Conservation (phyloP, 352 stramenopile genomes). For the Phytophthora nicotianae region DNA sequence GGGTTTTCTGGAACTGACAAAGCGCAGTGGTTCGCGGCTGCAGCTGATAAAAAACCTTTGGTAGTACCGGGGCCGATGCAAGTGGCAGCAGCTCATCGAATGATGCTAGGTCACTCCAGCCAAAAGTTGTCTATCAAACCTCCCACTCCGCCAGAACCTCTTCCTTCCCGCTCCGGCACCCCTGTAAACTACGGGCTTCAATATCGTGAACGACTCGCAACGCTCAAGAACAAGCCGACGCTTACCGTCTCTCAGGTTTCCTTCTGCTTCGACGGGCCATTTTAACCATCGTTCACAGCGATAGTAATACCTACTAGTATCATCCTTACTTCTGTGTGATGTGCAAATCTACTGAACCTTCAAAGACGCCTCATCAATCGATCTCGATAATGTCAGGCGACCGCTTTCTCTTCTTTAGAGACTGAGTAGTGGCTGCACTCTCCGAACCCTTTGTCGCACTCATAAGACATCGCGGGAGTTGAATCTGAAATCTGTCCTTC, state of each 20-base stretch:
- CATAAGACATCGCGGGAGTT: slow-evolving; percentile 17
- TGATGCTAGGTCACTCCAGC: slow-evolving; percentile 88
- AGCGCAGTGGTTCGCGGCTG: slow-evolving; percentile 48
- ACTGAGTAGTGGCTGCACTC: not conserved
- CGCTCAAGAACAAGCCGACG: slow-evolving; percentile 81
- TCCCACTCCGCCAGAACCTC: slow-evolving; percentile 63
- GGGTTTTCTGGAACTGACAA: slow-evolving; percentile 83
- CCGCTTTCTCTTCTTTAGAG: slow-evolving; percentile 31
- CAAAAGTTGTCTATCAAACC: slow-evolving; percentile 81
- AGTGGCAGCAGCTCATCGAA: slow-evolving; percentile 70
- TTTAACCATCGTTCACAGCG: slow-evolving; percentile 13
- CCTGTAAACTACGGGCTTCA: slow-evolving; percentile 74
- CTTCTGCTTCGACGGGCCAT: slow-evolving; percentile 54
- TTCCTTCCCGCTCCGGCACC: slow-evolving; percentile 52
- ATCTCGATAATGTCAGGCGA: slow-evolving; percentile 33
- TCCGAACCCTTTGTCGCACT: not conserved
- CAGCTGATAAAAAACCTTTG: slow-evolving; percentile 63
- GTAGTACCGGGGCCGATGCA: slow-evolving; percentile 72
- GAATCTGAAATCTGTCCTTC: slow-evolving; percentile 25
- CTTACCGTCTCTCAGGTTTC: slow-evolving; percentile 78
- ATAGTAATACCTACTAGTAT: not conserved
- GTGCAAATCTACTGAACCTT: slow-evolving; percentile 1
- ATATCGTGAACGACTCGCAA: slow-evolving; percentile 77
- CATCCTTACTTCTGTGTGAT: no score
- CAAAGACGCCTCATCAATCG: slow-evolving; percentile 16